Evolutionary conservation across 2,329 filamentous ascomycete genomes (phyloP).

Genomic region (Aspergillus sp.): DNA sequence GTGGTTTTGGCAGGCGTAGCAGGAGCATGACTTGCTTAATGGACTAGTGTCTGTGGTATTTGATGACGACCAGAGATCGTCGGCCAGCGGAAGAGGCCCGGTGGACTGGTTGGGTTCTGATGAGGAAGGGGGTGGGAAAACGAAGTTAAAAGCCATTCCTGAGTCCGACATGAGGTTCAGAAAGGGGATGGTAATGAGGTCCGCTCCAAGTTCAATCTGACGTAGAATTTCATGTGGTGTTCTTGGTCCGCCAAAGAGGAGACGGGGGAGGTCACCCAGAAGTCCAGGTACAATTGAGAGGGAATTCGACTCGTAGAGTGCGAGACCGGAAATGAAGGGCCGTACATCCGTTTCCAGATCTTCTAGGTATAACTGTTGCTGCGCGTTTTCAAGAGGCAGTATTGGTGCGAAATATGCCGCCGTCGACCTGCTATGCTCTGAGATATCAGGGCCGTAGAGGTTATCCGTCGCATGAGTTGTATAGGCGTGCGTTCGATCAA

Average conservation of each 20-base stretch:
- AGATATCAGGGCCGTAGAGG: conserved; percentile 36
- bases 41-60: conserved; percentile 65
- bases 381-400: conserved; percentile 70
- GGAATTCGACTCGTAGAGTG: conserved; percentile 73
- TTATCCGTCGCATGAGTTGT: conserved; percentile 64
- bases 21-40: conserved; percentile 65
- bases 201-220: conserved; percentile 74
- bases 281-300: conserved; percentile 64
- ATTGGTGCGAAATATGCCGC: conserved; percentile 65
- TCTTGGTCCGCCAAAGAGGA: conserved; percentile 69
- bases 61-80: conserved; percentile 70
- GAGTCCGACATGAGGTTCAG: conserved; percentile 73
- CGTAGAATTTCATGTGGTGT: conserved; percentile 76
- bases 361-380: conserved; percentile 78
- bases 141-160: conserved; percentile 79
- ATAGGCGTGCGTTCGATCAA: conserved; percentile 82
- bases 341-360: conserved; percentile 66
- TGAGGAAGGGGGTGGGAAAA: conserved; percentile 57
- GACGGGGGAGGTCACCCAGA: conserved; percentile 65
- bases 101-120: conserved; percentile 3
- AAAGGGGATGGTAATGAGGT: conserved; percentile 77
- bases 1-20: conserved; percentile 81
- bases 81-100: conserved; percentile 57
- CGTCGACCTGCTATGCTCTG: conserved; percentile 25
- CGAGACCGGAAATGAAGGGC: conserved; percentile 64